A percentile compares a stretch with the other conserved stretches of the same genome.
Conservation (phyloP, 2,329 filamentous ascomycete genomes). For the Pestalotiopsis sp. region DNA sequence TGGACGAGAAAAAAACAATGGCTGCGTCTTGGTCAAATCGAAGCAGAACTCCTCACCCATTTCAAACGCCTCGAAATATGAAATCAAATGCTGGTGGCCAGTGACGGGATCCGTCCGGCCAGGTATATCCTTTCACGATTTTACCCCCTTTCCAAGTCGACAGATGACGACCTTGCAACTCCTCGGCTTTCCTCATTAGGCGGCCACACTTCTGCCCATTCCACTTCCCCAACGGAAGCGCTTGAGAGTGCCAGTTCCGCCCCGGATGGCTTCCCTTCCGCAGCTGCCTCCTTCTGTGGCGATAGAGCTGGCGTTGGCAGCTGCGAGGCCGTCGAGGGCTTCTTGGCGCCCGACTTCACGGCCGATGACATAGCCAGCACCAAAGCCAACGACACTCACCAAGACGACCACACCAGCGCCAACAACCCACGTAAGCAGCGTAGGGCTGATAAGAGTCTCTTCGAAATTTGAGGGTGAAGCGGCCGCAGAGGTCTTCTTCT, state of each 20-base stretch:
- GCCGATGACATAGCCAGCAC: constrained; percentile 68
- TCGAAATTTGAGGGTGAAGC: constrained; percentile 33
- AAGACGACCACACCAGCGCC: constrained; percentile 68
- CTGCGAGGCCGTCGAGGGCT: constrained; percentile 42
- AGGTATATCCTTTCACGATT: constrained; percentile 9
- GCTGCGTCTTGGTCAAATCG: too few species aligned
- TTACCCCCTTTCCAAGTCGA: not conserved
- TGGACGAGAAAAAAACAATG: not conserved
- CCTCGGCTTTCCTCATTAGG: constrained; percentile 26
- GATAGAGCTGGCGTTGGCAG: constrained; percentile 40
- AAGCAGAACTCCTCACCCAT: not conserved
- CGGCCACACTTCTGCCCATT: constrained; percentile 51
- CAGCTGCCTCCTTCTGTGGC: constrained; percentile 46
- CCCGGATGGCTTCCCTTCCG: constrained; percentile 53
- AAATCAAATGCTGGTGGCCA: constrained; percentile 3
- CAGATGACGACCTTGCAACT: not conserved
- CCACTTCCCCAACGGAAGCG: constrained; percentile 54
- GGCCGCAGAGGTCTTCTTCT: constrained; percentile 51
- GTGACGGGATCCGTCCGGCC: not conserved
- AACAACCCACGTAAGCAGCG: constrained; percentile 64
- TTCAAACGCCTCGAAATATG: constrained; percentile 5
- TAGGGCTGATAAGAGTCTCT: constrained; percentile 53
- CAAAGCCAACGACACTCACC: constrained; percentile 68
- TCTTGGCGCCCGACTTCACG: constrained; percentile 66
- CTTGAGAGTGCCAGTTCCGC: constrained; percentile 50